These are phyloP conservation scores for Linum usitatissimum DNA, from an alignment of 345 rosid species.

Conservation along the genomic window DNA sequence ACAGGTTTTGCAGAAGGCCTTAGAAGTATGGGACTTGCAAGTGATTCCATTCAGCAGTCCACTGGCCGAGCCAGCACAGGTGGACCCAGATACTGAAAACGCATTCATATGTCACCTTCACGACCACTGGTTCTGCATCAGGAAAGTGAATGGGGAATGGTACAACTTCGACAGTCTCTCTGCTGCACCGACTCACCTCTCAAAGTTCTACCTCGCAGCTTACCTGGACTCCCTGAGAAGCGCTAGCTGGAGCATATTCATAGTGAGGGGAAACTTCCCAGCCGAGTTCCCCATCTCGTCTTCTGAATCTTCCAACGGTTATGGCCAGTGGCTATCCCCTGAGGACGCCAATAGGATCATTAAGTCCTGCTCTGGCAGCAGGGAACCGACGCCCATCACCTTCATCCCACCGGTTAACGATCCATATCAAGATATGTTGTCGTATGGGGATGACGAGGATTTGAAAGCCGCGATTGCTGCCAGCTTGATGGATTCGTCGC, in stretches of 20 bases:
- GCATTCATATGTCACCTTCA: conserved; percentile 93
- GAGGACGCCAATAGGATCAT: conserved; percentile 81
- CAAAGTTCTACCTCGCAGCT: conserved; percentile 83
- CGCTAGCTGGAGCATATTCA: conserved; percentile 87
- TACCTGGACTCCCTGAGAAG: conserved; percentile 73
- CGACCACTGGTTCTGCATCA: conserved; percentile 91
- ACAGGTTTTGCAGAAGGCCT: conserved; percentile 88
- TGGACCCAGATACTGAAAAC: conserved; percentile 72
- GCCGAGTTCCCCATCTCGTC: conserved; percentile 62
- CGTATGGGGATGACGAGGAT: conserved; percentile 61
- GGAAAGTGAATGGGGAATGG: conserved; percentile 86
- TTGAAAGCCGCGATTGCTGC: conserved; percentile 89
- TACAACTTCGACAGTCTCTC: conserved; percentile 90
- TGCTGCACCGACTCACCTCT: conserved; percentile 80
- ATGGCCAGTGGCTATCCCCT: conserved; percentile 82
- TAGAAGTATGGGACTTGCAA: conserved; percentile 85
- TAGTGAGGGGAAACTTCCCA: conserved; percentile 84
- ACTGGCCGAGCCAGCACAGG: conserved; percentile 80
- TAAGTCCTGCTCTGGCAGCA: conserved; percentile 40
- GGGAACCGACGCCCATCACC: conserved; percentile 25
- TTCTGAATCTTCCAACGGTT: conserved; percentile 64
- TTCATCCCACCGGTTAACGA: conserved; percentile 28
- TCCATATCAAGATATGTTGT: conserved; percentile 30
- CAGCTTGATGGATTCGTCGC: conserved; percentile 65
- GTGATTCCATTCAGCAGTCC: conserved; percentile 88